These are phyloP conservation scores for Cordyceps sp. DNA, from an alignment of 2,329 filamentous ascomycete genomes.

Conservation along the genomic window DNA sequence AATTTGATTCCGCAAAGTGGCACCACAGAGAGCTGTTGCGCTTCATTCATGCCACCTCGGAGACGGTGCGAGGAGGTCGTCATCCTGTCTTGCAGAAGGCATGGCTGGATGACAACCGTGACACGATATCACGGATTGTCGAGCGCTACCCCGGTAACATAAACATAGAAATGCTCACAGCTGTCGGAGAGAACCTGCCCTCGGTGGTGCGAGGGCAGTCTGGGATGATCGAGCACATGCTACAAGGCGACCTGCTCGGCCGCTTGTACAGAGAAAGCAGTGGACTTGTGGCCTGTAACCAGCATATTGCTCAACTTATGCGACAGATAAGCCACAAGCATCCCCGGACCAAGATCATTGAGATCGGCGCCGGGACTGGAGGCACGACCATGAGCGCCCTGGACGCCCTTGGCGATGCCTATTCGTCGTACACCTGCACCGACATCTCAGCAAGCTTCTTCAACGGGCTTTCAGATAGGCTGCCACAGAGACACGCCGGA, in stretches of 20 bases:
- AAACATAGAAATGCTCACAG: too few species aligned
- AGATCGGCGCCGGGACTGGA: conserved; percentile 26
- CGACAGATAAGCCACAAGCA: conserved; percentile 18
- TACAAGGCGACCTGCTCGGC: conserved; percentile 13
- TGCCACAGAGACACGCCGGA: conserved; percentile 11
- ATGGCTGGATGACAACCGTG: too few species aligned
- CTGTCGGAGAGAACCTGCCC: conserved; percentile 1
- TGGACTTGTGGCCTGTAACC: too few species aligned
- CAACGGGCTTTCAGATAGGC: neutral
- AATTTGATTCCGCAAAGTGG: too few species aligned
- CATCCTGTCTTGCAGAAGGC: too few species aligned
- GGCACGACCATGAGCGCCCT: conserved; percentile 21
- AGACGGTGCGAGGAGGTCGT: too few species aligned
- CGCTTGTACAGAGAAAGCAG: conserved; percentile 12
- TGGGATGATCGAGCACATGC: conserved; percentile 14
- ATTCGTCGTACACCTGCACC: conserved; percentile 24
- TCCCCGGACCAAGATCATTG: conserved; percentile 23
- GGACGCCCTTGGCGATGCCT: conserved; percentile 10
- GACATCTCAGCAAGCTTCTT: conserved; percentile 26
- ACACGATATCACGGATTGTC: too few species aligned
- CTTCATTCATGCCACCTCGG: too few species aligned
- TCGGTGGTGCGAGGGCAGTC: neutral
- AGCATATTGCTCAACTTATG: neutral
- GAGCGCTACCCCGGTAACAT: too few species aligned
- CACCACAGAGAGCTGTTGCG: too few species aligned